Evolutionary conservation across 192 early-diverging fungal genomes (phyloP).

Genomic region (Coemansia sp.): DNA sequence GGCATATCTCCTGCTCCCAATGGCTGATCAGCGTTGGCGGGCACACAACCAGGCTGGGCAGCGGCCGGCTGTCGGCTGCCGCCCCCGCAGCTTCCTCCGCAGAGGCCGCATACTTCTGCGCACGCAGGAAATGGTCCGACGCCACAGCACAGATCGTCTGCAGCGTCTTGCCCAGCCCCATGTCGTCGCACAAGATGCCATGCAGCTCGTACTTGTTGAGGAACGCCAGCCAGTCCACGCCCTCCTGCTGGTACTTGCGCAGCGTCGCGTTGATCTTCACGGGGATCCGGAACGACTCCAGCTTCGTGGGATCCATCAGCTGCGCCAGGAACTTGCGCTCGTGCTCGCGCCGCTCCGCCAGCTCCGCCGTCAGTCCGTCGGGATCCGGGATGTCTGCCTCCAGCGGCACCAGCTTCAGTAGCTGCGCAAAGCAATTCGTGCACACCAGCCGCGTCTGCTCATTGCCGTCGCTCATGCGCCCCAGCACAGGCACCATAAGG

Average conservation of each 20-base stretch:
- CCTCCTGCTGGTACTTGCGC: conserved; percentile 96
- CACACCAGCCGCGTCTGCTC: conserved; percentile 86
- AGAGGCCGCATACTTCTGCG: conserved; percentile 48
- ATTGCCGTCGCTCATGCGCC: conserved; percentile 95
- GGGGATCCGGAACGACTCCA: conserved; percentile 86
- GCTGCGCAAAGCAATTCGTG: conserved; percentile 93
- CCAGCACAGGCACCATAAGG: conserved; percentile 92
- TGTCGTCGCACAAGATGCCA: conserved; percentile 97
- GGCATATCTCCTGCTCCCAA: conserved; percentile 93
- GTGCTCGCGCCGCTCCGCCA: conserved; percentile 79
- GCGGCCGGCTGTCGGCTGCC: conserved; percentile 66
- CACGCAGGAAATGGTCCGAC: conserved; percentile 80
- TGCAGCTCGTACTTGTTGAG: conserved; percentile 96
- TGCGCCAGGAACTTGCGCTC: conserved; percentile 95
- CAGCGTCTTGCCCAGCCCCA: conserved; percentile 98
- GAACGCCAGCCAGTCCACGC: conserved; percentile 98
- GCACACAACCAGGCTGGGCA: conserved; percentile 92
- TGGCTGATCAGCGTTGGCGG: conserved; percentile 95
- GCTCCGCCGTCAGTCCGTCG: conserved; percentile 75
- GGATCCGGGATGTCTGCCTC: conserved; percentile 97
- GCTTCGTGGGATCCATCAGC: conserved; percentile 84
- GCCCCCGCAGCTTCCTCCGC: conserved; percentile 49
- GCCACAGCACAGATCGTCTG: conserved; percentile 96
- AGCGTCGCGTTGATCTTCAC: conserved; percentile 92
- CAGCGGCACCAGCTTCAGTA: conserved; percentile 94